Evolutionary conservation across 805 yeast genomes (phyloP), one percentile per base, ranked within the genome.

Genomic region (Diddensiella caesifluorescens): DNA sequence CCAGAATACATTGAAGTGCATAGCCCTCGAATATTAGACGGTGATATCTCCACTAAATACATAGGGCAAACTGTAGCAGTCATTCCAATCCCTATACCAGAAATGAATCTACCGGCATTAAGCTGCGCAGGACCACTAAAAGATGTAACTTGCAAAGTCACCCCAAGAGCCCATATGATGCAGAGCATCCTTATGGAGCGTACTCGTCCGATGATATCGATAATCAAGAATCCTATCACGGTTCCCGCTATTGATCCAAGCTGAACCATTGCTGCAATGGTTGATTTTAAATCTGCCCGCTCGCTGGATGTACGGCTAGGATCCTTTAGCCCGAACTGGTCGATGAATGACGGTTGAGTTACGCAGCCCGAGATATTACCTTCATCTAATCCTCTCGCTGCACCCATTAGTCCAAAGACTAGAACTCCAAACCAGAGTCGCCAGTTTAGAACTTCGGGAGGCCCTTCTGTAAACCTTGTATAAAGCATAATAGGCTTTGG

Each of bases 371-470:
- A 60, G 25, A 71, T 64, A 46, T 59, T 60, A 25, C 81, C 81
- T 55, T 77, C 81, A 54, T 77, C 81, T 35, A 64, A 68, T 10
- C 81, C 82, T 57, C 82, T 60, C 4, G 77, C 76, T 25, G 72
- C 64, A 4, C 82, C 82, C 33, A 75, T 56, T 13, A 75, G 55
- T 35, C 81, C 82, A 57, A 75, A 77, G 2, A 73, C 64, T 22
- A 69, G 58, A 10, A 73, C 69, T 0, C 74, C 63, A 34, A 67
- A 48, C 56, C 60, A 73, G 28, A 76, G 63, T 5, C 69, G 65
- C 52, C 60, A 48, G 61, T 75, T 75, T 30, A 46, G 38, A 16
- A 41, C 31, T 36, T 40, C 44, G 15, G 32, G 15, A 13, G 32
- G 32, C 9, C 19, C 31, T 46, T 32, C 21, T 27, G 15, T 13